phyloP scores from a whole-genome alignment of 257 asterid species.

The Asclepias syriaca region DNA sequence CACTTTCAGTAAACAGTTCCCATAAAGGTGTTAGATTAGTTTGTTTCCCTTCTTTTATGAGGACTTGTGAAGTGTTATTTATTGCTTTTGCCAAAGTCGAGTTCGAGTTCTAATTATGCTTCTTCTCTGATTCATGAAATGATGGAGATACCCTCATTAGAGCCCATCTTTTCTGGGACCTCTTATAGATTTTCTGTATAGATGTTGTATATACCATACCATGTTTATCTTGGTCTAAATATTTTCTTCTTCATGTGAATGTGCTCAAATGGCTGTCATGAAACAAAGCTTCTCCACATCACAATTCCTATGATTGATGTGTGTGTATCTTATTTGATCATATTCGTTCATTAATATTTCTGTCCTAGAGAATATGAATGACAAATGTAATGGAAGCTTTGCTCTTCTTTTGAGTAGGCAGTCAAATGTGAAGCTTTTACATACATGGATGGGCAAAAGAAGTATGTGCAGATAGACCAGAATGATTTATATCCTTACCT shows the following conservation, averaged over 20 bases:
- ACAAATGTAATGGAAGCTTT: background rate
- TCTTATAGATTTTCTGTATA: background rate
- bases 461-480: conserved; percentile 72
- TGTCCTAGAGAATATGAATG: background rate
- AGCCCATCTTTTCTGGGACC: background rate
- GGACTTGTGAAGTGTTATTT: background rate
- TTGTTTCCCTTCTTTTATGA: background rate
- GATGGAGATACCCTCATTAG: background rate
- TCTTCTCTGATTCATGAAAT: background rate
- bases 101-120: background rate
- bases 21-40: background rate
- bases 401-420: conserved; percentile 47
- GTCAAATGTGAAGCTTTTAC: conserved; percentile 83
- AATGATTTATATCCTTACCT: conserved; percentile 93
- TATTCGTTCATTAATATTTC: background rate
- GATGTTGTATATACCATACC: background rate
- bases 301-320: background rate
- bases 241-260: background rate
- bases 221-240: background rate
- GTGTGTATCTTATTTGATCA: background rate
- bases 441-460: conserved; percentile 59
- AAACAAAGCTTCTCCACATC: background rate
- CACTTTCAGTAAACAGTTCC: background rate
- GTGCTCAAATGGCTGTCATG: background rate
- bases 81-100: background rate